Base-by-base conservation (phyloP, 2,329 filamentous ascomycete species). In the Ophiostoma sp. region DNA sequence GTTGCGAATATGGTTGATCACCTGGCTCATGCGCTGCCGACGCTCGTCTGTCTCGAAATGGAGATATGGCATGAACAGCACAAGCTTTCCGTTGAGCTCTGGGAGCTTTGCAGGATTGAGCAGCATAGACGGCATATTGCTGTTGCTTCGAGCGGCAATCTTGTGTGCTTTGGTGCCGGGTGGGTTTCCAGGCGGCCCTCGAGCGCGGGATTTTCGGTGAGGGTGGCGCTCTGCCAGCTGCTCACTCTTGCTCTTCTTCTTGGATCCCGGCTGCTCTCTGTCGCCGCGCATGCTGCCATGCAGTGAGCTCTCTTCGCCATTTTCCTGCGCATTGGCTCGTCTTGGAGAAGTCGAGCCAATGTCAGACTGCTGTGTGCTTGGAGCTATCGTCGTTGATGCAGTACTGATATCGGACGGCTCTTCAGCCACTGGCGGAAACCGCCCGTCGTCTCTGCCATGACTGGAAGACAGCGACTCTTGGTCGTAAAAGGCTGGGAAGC, bases 41-140 rank as follows among this genome's bases (percentile, higher is more conserved):
- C 82, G 79, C 67, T 82, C 79, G 66, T 87, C 82, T 0, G 86
- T 87, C 74, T 90, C 87, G 68, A 88, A 89, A 75, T 89, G 87
- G 3, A 90, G 78, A 74, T 88, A 90, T 0, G 87, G 87, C 86
- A 89, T 88, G 70, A 81, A 81, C 31, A 81, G 72, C 7, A 77
- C 76, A 62, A 77, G 70, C 20, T 76, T 77, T n/a, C 74, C 74
- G 31, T 75, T 77, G 11, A 76, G 76, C 1, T 76, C 72, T 2
- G 76, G 75, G n/a, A 75, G 74, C 41, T 73, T 76, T 4, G 77
- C 74, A 1, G 77, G 73, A 48, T 77, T 77, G 73, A 75, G 77
- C 31, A 77, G 75, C 3, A 76, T 69, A 0, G 76, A 75, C 11
- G 66, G 62, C 68, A 17, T 33, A 11, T n/a, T 68, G 1, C n/a